Base-by-base conservation (phyloP, 495 filamentous ascomycete genomes). In the Sordaria brevicollis region DNA sequence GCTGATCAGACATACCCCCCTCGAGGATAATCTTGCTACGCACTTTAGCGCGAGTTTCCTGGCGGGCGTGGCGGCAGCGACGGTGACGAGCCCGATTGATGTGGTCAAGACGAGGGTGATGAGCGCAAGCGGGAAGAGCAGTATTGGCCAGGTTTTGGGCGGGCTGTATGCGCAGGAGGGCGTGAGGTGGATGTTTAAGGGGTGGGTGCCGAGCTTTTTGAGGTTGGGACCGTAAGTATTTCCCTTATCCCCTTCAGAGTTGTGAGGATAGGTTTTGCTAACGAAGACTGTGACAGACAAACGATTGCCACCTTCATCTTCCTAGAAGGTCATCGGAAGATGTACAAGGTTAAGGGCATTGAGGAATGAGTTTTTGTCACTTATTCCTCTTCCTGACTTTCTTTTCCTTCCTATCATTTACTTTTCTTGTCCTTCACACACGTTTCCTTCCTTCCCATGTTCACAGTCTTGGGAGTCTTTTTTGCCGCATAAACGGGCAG, bases 21-120 rank as follows among this genome's bases (percentile, higher is more conserved):
- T 98, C 81, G 80, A 86, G 25, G 96, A 97, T 77, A 89, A 89
- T 70, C 80, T 96, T 2, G 81, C 83, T 13, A 97, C 93, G 21
- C 95, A 99, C 79, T 97, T 99, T 78, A 87, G 87, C 0, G 92
- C 95, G 3, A 91, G 88, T 0, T 89, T 97, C 74, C 77, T 94
- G 73, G 94, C 94, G 13, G 95, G 95, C 3, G 93, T 98, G 71
- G 92, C 96, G 6, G 95, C 95, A 1, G 97, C 95, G 6, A 99
- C 96, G 1, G 87, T 97, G 33, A 97, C 94, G 80, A 94, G 91
- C 39, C 95, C 95, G 1, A 93, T 97, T 10, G 95, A 99, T 77
- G 95, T 99, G 9, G 92, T 99, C 82, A 99, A 99, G 87, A 98
- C 94, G 35, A 84, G 95, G 2, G 87, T 98, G 36, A 99, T 99